These are phyloP conservation scores for Selenicereus undatus DNA, from an alignment of 148 eudicot species.

Conservation along the genomic window DNA sequence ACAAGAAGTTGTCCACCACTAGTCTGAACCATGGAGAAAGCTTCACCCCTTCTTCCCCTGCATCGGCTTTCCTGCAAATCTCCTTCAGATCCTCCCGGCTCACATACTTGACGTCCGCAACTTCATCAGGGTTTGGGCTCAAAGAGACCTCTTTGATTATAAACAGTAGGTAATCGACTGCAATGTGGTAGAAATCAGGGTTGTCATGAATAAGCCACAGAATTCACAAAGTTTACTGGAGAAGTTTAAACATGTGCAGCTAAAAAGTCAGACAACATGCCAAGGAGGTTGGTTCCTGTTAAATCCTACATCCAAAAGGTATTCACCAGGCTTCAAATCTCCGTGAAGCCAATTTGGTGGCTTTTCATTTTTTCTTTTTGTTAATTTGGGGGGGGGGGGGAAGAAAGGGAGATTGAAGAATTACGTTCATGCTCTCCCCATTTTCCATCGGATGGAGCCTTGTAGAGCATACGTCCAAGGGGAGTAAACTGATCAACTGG, in stretches of 20 bases:
- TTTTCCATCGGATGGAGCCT: constrained; percentile 97
- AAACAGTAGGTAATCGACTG: constrained; percentile 93
- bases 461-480: constrained; percentile 89
- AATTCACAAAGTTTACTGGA: background rate
- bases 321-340: no score
- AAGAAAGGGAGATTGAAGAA: background rate
- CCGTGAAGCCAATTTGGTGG: no score
- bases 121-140: constrained; percentile 91
- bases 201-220: background rate
- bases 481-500: constrained; percentile 89
- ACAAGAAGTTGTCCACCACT: constrained; percentile 87
- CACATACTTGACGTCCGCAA: constrained; percentile 70
- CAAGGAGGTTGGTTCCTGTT: background rate
- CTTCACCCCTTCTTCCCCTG: constrained; percentile 84
- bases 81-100: constrained; percentile 72
- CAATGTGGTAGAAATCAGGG: constrained; percentile 8
- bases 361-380: background rate
- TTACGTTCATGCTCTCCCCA: constrained; percentile 99
- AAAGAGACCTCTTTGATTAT: constrained; percentile 66
- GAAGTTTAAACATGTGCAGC: background rate
- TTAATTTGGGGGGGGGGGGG: background rate
- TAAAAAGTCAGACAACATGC: no score
- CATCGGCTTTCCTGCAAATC: constrained; percentile 77
- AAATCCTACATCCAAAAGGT: background rate
- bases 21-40: constrained; percentile 95